Base-by-base conservation (phyloP, 768 basidiomycete species). In the Kwoniella botswanensis region DNA sequence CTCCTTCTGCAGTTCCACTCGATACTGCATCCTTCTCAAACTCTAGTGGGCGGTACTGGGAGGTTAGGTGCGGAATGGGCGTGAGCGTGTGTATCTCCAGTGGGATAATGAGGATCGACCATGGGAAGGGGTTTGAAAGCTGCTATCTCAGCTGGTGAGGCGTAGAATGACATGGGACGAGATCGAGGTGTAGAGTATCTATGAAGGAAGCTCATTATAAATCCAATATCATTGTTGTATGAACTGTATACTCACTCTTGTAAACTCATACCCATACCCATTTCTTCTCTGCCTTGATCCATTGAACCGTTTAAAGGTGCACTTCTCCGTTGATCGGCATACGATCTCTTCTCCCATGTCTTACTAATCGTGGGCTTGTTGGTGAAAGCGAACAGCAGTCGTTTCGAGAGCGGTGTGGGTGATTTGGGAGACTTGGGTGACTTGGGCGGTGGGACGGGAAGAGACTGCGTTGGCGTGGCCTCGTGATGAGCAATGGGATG, bases 321-420 rank as follows among this genome's bases (percentile, higher is more conserved):
- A n/a, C 21, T 56, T 24, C n/a, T 67, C 57, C 50, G 54, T 52
- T 70, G 62, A 18, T 70, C 69, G n/a, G 52, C 56, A 50, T 54
- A 74, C 2, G 67, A 59, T 43, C 41, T 65, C 56, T 74, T 74
- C 46, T 71, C 73, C 73, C 73, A 74, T 22, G 73, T 74, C 22
- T 71, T 67, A 35, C 68, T 71, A 15, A 74, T 18, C 21, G 67
- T 65, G 3, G 67, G 68, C 44, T 73, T 70, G 22, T 69, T 57
- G 4, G 29, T 60, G 2, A 73, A 43, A 4, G 72, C 68, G 11
- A 26, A 57, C 15, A 73, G n/a, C 1, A 65, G 35, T 63, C 58
- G 42, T 18, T 70, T 58, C n/a, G 67, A 72, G 11, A 68, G 22
- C 22, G 71, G 50, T 41, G 57, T 53, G 22, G 63, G 63, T 22